Evolutionary conservation across 1,284 basidiomycete genomes (phyloP), one percentile per base, ranked within the genome.

Genomic region (Moniliophthora roreri): DNA sequence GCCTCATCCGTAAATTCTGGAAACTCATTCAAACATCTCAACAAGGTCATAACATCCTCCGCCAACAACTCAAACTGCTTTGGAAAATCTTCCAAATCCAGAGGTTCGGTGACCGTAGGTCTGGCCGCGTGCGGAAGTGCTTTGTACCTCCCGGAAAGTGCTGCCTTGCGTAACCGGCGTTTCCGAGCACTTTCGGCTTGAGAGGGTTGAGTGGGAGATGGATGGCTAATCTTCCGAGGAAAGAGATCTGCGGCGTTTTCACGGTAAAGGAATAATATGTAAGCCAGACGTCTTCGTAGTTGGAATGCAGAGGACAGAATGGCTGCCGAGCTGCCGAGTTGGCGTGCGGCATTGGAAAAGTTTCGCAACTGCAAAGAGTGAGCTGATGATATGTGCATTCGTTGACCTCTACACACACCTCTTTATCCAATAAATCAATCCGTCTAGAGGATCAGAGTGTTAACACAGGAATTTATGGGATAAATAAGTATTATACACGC

Each of bases 1-100:
- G 79, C 82, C 59, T 89, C 85, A 51, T 89, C 85, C 36, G 79
- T 83, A 58, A 87, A 87, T 64, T 87, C 86, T 0, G 86, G 86
- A 58, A 89, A 89, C 62, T 89, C 85, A 56, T 88, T 87, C 48
- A 48, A 9, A 21, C 36, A 48, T 15, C 47, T 34, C 34, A 38
- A n/a, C 60, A 89, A 89, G 0, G 79, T 82, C 28, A 74, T 78
- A 13, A 89, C 78, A 54, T 85, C 84, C 23, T 71, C 70, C 4
- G 85, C 84, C 26, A 89, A 71, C 32, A 68, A 65, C 54, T 81
- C 76, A 46, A 89, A 66, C 63, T 88, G 82, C 26, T 75, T 69
- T 0, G 87, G 86, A 58, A 89, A 84, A 48, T 77, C 74, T 63
- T 88, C 85, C 16, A 78, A 71, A 53, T 87, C 84, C 18, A 87